Conservation (phyloP, 768 basidiomycete genomes). For the Neoboletus brunneissimus region DNA sequence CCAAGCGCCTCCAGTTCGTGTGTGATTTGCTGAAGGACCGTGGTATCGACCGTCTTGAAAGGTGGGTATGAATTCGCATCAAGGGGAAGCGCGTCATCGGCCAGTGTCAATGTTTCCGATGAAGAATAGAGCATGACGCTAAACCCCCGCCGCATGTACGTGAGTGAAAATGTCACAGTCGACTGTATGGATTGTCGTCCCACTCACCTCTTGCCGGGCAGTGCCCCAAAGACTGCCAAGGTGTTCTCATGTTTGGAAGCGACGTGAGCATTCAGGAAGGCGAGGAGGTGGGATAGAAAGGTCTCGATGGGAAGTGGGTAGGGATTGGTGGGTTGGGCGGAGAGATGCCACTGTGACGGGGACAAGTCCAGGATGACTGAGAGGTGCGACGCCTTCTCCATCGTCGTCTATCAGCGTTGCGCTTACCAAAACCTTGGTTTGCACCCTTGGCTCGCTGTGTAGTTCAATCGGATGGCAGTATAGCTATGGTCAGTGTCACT, state of each 20-base stretch:
- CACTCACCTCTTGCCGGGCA: slow-evolving; percentile 77
- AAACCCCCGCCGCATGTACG: slow-evolving; percentile 1
- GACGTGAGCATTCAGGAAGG: slow-evolving; percentile 91
- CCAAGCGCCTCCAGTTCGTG: slow-evolving; percentile 56
- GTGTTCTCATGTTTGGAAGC: slow-evolving; percentile 90
- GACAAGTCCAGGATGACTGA: slow-evolving; percentile 85
- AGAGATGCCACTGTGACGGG: slow-evolving; percentile 82
- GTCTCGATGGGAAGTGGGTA: slow-evolving; percentile 59
- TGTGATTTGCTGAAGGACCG: slow-evolving; percentile 58
- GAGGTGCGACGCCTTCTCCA: slow-evolving; percentile 61
- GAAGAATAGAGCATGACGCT: slow-evolving; percentile 82
- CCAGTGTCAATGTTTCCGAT: slow-evolving; percentile 40
- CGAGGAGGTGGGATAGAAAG: slow-evolving; percentile 83
- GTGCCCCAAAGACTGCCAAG: slow-evolving; percentile 87
- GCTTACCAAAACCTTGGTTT: background rate
- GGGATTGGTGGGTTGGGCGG: slow-evolving; percentile 46
- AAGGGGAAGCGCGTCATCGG: slow-evolving; percentile 37
- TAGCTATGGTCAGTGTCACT: no score
- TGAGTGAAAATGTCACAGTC: background rate
- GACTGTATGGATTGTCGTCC: background rate
- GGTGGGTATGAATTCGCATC: slow-evolving; percentile 84
- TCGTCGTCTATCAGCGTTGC: slow-evolving; percentile 12
- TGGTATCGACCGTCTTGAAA: slow-evolving; percentile 73
- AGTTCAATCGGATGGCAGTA: no score
- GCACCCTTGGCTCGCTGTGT: background rate